These are phyloP conservation scores for Gardenia jasminoides DNA, from an alignment of 257 asterid species.

Conservation along the genomic window DNA sequence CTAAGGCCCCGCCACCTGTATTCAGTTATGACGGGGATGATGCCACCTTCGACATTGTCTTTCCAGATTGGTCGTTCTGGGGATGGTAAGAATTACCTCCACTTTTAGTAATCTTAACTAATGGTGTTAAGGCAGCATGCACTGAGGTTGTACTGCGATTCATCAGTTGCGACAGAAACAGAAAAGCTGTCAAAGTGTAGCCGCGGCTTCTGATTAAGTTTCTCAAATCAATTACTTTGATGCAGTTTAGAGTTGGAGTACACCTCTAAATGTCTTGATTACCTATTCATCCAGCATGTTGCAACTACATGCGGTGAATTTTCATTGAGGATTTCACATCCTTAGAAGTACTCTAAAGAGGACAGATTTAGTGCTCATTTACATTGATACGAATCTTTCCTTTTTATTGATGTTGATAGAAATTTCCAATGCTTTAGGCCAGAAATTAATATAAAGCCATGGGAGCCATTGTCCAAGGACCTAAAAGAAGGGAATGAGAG, in stretches of 20 bases:
- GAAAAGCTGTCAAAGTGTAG: no score
- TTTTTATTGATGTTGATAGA: not conserved
- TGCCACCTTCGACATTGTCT: conserved; percentile 37
- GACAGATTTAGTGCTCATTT: not conserved
- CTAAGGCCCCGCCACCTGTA: conserved; percentile 31
- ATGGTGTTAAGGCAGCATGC: no score
- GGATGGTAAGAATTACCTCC: conserved; percentile 32
- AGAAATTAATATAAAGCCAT: conserved; percentile 85
- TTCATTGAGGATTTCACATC: no score
- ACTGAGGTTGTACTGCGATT: no score
- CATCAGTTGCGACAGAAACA: no score
- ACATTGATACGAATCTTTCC: not conserved
- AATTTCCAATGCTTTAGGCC: conserved; percentile 40
- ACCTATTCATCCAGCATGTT: no score
- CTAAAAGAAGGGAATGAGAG: conserved; percentile 54
- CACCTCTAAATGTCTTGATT: no score
- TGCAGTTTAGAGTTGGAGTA: no score
- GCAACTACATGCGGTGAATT: no score
- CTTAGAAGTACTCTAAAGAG: no score
- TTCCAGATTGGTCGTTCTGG: conserved; percentile 59
- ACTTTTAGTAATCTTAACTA: not conserved
- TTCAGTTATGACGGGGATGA: conserved; percentile 34
- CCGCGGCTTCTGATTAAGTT: no score
- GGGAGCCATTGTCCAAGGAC: conserved; percentile 57
- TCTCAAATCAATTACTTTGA: no score